Evolutionary conservation across 2,329 filamentous ascomycete species (phyloP), one percentile per base, ranked within the genome.

Genomic region (Fusarium cicatricum): DNA sequence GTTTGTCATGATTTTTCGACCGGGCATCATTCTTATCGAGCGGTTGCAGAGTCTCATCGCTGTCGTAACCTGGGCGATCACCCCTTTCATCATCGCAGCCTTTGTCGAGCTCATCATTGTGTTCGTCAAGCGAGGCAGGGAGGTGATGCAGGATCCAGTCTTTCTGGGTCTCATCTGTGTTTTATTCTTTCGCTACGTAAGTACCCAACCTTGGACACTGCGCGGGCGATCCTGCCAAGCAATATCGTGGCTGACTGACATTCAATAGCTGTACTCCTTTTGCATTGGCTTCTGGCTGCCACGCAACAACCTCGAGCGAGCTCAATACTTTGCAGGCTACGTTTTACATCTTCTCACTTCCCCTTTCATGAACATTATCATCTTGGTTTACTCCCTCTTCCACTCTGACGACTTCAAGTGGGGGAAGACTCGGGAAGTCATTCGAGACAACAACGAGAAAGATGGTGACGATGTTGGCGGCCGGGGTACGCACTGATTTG

Each of bases 31-130:
- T 10, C 65, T 72, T 40, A 74, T 81, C 16, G 78, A 82, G 63
- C 66, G 78, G 8, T 66, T 81, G 19, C 76, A 80, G 50, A 77
- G 78, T 29, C 52, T 80, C 37, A 70, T 79, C 11, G 78, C 80
- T n/a, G 75, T 80, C 26, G 52, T 80, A 14, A 80, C 78, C 1
- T 82, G 78, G 78, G 71, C 71, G 38, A 77, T 80, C 21, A 77
- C 76, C 2, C 75, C 77, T 0, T 80, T 80, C 53, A 77, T 79
- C 58, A 75, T 79, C 23, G 71, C 76, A 0, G 75, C 75, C 0
- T 71, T 78, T 26, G 69, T 70, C 6, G 67, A 76, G 43, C 66
- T 78, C 9, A 64, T 77, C 39, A 67, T 72, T 12, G 66, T 76
- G 5, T 71, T 78, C 31, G 64, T 68, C 29, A 68, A 66, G 23